A percentile compares a stretch with the other conserved stretches of the same genome.
Conservation (phyloP, 2,329 filamentous ascomycete species). For the Aspergillus nomiae region DNA sequence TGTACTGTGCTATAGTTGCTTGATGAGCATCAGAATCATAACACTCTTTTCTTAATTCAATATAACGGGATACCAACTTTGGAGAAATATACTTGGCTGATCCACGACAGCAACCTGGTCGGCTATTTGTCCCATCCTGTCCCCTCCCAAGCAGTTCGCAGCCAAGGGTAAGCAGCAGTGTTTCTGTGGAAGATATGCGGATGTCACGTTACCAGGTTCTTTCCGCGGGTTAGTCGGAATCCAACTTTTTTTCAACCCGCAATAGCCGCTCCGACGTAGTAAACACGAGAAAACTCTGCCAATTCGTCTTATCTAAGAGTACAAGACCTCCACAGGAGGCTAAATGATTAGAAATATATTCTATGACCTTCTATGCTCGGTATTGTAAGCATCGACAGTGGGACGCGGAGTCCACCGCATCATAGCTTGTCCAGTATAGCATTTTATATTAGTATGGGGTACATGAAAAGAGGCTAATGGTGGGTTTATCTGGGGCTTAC, state of each 20-base stretch:
- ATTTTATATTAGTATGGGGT: neutral
- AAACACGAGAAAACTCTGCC: neutral
- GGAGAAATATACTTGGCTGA: neutral
- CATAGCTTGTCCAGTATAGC: neutral
- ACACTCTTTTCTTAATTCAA: neutral
- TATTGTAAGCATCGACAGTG: neutral
- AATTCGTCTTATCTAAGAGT: neutral
- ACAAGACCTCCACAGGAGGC: neutral
- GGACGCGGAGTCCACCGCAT: neutral
- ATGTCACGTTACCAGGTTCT: neutral
- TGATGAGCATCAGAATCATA: neutral
- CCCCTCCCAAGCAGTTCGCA: neutral
- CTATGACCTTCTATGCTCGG: neutral
- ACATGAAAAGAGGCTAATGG: neutral
- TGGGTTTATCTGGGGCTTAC: neutral
- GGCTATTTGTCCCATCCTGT: neutral
- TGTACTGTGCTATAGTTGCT: neutral
- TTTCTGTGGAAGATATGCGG: neutral
- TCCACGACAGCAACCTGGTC: neutral
- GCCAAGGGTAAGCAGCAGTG: neutral
- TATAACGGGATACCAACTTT: neutral
- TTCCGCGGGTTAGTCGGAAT: neutral
- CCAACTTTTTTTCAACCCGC: neutral
- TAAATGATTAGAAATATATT: neutral
- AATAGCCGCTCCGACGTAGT: neutral